Percentiles rank a stretch among this genome's conserved stretches.
phyloP scores from a whole-genome alignment of 768 basidiomycete genomes.

The Macrolepiota albuminosa region DNA sequence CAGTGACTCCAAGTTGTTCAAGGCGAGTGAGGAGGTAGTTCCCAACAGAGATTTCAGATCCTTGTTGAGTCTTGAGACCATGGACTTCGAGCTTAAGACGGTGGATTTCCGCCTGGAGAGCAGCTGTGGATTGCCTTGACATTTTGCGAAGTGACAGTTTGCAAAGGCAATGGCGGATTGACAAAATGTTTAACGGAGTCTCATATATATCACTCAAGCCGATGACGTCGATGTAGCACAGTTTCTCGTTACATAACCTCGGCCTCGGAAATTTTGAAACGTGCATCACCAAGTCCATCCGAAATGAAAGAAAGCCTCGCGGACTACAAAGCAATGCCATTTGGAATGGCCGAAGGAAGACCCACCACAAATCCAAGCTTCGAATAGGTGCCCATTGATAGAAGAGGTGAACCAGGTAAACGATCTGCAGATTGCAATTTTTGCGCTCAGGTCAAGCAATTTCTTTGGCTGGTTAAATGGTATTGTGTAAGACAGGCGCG shows the following conservation, averaged over 20 bases:
- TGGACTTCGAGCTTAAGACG: constrained; percentile 46
- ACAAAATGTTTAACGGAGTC: not conserved
- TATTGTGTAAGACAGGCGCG: no score
- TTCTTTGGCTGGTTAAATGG: not conserved
- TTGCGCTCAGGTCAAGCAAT: not conserved
- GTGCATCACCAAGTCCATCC: not conserved
- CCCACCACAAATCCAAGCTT: not conserved
- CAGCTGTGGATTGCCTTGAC: constrained; percentile 18
- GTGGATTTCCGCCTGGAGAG: constrained; percentile 42
- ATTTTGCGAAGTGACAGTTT: constrained; percentile 6
- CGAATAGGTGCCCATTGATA: not conserved
- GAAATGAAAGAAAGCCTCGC: not conserved
- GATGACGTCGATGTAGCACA: constrained; percentile 2
- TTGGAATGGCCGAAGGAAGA: not conserved
- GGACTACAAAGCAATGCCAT: not conserved
- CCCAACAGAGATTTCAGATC: constrained; percentile 42
- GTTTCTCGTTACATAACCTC: constrained; percentile 3
- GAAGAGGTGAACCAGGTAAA: not conserved
- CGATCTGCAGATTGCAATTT: not conserved
- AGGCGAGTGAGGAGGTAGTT: constrained; percentile 55
- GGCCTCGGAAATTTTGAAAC: not conserved
- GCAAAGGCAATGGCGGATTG: not conserved
- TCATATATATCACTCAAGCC: not conserved
- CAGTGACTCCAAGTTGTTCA: constrained; percentile 54
- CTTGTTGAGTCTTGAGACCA: constrained; percentile 28